Base-by-base conservation (phyloP, 2,329 filamentous ascomycete genomes). In the Chalaropsis thielavioides region DNA sequence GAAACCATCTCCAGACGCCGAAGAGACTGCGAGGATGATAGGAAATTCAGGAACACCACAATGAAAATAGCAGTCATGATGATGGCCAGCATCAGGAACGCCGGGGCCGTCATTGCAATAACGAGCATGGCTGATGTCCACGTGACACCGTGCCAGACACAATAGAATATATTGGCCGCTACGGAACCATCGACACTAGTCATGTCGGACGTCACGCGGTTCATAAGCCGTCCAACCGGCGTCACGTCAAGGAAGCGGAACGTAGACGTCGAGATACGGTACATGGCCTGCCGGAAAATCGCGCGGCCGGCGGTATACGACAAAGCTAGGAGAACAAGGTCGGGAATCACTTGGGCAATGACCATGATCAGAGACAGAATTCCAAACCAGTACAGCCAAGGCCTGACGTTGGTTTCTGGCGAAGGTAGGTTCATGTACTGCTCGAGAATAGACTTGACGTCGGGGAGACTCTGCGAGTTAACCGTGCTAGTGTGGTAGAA, bases 211-310 rank as follows among this genome's bases (percentile, higher is more conserved):
- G 91, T 95, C 67, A 96, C 80, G 7, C 92, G 83, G 73, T 96
- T 96, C 89, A 96, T 96, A 68, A 96, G 77, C 59, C 92, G 84
- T 0, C 92, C 92, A 0, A 95, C 86, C 0, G 92, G 92, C 0
- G 92, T 96, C 3, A 90, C 84, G 72, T 96, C 92, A 75, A 95
- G 94, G 74, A 92, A 96, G 0, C 90, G 84, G 75, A 96, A 95
- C 0, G 87, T 92, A 0, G 91, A 89, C 70, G 85, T 83, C 71
- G 87, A 87, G 61, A 96, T 89, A 62, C 82, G 83, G 1, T 81
- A 76, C 75, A 96, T 83, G 22, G 90, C 88, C 46, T 83, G 79
- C 67, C 78, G 78, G 74, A 96, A 96, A 61, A 96, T 81, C 6
- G 79, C 77, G 69, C 87, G 88, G 0, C 89, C 89, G 0, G 91